Evolutionary conservation across 2,329 filamentous ascomycete species (phyloP).

Genomic region (Penicillium frequentans): DNA sequence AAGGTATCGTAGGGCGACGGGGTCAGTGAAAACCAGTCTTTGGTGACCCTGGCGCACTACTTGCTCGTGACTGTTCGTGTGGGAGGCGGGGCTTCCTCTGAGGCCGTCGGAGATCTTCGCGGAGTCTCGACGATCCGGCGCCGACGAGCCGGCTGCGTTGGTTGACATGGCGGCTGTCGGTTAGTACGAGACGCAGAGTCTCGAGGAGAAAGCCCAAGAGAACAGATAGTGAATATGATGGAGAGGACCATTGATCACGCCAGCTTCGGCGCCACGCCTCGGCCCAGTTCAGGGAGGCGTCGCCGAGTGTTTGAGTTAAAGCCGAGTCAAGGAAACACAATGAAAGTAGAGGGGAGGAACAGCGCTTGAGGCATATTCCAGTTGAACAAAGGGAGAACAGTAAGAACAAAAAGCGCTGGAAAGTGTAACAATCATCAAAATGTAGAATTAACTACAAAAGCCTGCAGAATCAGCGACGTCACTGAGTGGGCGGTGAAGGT

Average conservation of each 20-base stretch:
- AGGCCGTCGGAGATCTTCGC: conserved; percentile 23
- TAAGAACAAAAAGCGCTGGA: background rate
- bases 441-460: background rate
- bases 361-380: conserved; percentile 11
- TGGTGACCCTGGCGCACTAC: conserved; percentile 45
- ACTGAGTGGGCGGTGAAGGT: conserved; percentile 15
- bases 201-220: conserved; percentile 3
- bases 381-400: background rate
- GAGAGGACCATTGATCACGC: conserved; percentile 12
- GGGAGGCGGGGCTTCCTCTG: conserved; percentile 22
- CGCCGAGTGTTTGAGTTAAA: conserved; percentile 29
- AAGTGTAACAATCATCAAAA: background rate
- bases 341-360: conserved; percentile 27
- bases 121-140: conserved; percentile 28
- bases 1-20: conserved; percentile 70
- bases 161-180: conserved; percentile 20
- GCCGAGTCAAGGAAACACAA: conserved; percentile 18
- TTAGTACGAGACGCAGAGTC: background rate
- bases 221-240: conserved; percentile 1
- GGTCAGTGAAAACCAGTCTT: conserved; percentile 65
- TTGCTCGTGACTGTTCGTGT: conserved; percentile 13
- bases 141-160: conserved; percentile 22
- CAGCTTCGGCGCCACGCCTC: conserved; percentile 13
- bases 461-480: conserved; percentile 23
- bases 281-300: conserved; percentile 23